Conservation (phyloP, 768 basidiomycete genomes). For the Podaxis rugospora region DNA sequence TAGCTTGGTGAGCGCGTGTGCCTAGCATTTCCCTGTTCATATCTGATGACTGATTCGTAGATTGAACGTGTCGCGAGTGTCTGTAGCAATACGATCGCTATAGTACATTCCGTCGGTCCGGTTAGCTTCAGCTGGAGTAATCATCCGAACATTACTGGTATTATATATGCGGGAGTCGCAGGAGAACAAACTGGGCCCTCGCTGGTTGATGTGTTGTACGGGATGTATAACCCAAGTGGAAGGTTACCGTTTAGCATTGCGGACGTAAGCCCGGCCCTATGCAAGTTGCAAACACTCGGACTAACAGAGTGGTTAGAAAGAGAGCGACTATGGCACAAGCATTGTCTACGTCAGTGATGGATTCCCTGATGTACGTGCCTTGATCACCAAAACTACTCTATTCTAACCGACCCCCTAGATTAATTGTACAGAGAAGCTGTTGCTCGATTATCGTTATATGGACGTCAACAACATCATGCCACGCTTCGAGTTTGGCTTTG, state of each 20-base stretch:
- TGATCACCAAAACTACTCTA: slow-evolving; percentile 3
- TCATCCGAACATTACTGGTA: slow-evolving; percentile 68
- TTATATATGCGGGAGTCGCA: slow-evolving; percentile 49
- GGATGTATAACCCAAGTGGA: slow-evolving; percentile 70
- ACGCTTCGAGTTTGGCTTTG: slow-evolving; percentile 67
- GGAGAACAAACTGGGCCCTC: slow-evolving; percentile 81
- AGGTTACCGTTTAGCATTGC: slow-evolving; percentile 74
- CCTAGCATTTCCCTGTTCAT: neutral
- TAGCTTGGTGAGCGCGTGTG: slow-evolving; percentile 29
- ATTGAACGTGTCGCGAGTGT: slow-evolving; percentile 55
- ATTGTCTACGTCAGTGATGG: slow-evolving; percentile 40
- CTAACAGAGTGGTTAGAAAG: slow-evolving; percentile 22
- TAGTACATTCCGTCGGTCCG: slow-evolving; percentile 76
- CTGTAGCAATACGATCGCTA: slow-evolving; percentile 75
- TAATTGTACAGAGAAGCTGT: slow-evolving; percentile 60
- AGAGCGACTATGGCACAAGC: slow-evolving; percentile 35
- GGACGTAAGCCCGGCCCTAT: slow-evolving; percentile 33
- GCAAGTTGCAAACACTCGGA: neutral
- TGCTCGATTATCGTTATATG: slow-evolving; percentile 68
- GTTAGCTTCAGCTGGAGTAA: slow-evolving; percentile 70
- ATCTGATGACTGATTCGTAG: slow-evolving; percentile 32
- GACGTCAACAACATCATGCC: slow-evolving; percentile 48
- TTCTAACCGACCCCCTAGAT: slow-evolving; percentile 32
- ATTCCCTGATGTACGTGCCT: slow-evolving; percentile 30
- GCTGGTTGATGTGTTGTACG: slow-evolving; percentile 75